Base-by-base conservation (phyloP, 768 basidiomycete genomes). In the Mycena rebaudengoi region DNA sequence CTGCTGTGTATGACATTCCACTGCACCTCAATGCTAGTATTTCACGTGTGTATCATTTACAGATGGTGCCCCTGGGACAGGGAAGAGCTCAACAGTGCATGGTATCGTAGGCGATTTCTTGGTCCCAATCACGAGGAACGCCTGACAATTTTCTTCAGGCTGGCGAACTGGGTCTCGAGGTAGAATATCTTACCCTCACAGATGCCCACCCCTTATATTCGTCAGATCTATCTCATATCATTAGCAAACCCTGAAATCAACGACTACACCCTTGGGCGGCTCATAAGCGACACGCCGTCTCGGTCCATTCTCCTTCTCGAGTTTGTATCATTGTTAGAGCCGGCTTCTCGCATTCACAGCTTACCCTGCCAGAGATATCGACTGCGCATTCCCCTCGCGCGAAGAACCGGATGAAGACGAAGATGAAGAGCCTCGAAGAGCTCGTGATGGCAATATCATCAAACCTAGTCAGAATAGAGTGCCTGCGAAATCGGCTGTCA, bases 51-150 rank as follows among this genome's bases (percentile, higher is more conserved):
- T 33, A 20, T 30, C n/a, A n/a, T n/a, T 35, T n/a, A 12, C 8
- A 64, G 61, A 68, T 35, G 67, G 67, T 7, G 63, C 54, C 21
- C 67, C 63, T 0, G 67, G 67, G n/a, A 65, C 67, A 7, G 67
- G 67, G 7, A 68, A 68, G 49, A 62, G 58, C 26, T 58, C 67
- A 7, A 64, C 60, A 0, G 59, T 68, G 3, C 59, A 64, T 39
- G 54, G 53, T 11, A 32, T 62, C n/a, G 60, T 41, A 7, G 6
- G 54, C 44, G 7, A 7, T 23, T 1, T 55, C n/a, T 18, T 5
- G n/a, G n/a, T n/a, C n/a, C n/a, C n/a, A n/a, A n/a, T 18, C 7
- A 40, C 18, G 23, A 5, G 2, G 2, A 32, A 11, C 5, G 13
- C 8, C 54, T 23, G 2, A 23, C n/a, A 28, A 21, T 33, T 13